Evolutionary conservation across 2,329 filamentous ascomycete species (phyloP).

Genomic region (Aspergillus sp.): DNA sequence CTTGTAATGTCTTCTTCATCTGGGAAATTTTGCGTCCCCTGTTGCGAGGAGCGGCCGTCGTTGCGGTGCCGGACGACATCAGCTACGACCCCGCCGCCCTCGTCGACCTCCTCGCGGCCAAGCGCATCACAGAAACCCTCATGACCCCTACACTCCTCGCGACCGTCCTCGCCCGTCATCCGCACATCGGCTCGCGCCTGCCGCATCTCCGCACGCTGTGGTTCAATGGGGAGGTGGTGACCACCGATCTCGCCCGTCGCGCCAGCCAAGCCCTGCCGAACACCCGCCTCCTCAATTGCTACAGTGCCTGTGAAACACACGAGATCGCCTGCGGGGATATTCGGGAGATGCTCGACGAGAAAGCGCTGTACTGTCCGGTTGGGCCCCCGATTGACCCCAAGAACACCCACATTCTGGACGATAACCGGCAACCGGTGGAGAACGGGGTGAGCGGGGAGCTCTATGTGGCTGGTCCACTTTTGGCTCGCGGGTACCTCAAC

Average conservation of each 20-base stretch:
- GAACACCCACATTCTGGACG: constrained; percentile 72
- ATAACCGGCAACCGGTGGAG: constrained; percentile 65
- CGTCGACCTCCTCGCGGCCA: constrained; percentile 67
- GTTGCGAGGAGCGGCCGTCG: constrained; percentile 72
- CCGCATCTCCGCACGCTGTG: constrained; percentile 70
- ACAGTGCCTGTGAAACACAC: constrained; percentile 80
- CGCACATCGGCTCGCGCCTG: constrained; percentile 63
- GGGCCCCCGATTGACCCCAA: constrained; percentile 68
- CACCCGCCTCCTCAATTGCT: constrained; percentile 72
- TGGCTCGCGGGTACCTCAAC: constrained; percentile 77
- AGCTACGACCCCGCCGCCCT: constrained; percentile 77
- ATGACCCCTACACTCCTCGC: constrained; percentile 81
- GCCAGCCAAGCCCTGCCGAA: constrained; percentile 68
- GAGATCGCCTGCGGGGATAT: constrained; percentile 79
- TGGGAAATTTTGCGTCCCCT: constrained; percentile 82
- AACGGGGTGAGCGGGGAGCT: constrained; percentile 69
- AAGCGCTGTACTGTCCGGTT: constrained; percentile 70
- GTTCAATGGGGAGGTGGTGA: constrained; percentile 82
- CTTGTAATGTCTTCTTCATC: constrained; percentile 86
- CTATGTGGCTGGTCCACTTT: constrained; percentile 70
- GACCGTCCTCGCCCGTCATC: constrained; percentile 70
- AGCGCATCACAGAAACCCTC: constrained; percentile 73
- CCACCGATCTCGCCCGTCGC: constrained; percentile 71
- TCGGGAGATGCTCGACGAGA: constrained; percentile 64
- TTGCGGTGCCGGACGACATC: constrained; percentile 71